Base-by-base conservation (phyloP, 768 basidiomycete genomes). In the Dioszegia hungarica region DNA sequence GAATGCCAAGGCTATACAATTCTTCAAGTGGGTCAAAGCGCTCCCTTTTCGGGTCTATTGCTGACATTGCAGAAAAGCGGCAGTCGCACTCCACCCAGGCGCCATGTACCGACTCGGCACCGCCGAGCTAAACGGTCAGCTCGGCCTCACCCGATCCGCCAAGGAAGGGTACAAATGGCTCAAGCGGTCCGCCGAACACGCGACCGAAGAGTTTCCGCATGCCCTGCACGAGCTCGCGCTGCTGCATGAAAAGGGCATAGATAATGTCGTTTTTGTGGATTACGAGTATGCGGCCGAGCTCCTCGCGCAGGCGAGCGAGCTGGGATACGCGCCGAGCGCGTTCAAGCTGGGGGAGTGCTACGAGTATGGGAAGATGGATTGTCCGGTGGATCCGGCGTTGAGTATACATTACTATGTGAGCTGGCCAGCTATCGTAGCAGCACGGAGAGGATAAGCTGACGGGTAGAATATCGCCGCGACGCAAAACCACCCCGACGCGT, bases 121-220 rank as follows among this genome's bases (percentile, higher is more conserved):
- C 56, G 90, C 88, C 24, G 94, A 98, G 74, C 84, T 99, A 54
- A 98, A 98, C 64, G 94, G 94, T 61, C 90, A 95, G 75, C 82
- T 99, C 1, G 86, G 90, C 0, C 79, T 93, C 15, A 82, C 85
- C 24, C 88, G 86, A 75, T 85, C 86, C 43, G 89, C 92, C 5
- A 90, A 89, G 77, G 95, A 98, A 75, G 95, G 95, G 57, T 90
- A 98, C 65, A 95, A 95, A 79, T 98, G 93, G 92, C 83, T 99
- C 61, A 98, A 98, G 77, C 84, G 95, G 51, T 91, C 91, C 33
- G 92, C 93, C 5, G 95, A 98, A 76, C 84, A 78, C 49, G 79
- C 79, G 6, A 94, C 90, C 1, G 88, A 90, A 43, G 92, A 94
- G 77, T 95, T 94, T 75, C 92, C 94, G 0, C 93, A 98, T 72